Evolutionary conservation across 1,284 basidiomycete genomes (phyloP).

Genomic region (Cryptococcus sp.): DNA sequence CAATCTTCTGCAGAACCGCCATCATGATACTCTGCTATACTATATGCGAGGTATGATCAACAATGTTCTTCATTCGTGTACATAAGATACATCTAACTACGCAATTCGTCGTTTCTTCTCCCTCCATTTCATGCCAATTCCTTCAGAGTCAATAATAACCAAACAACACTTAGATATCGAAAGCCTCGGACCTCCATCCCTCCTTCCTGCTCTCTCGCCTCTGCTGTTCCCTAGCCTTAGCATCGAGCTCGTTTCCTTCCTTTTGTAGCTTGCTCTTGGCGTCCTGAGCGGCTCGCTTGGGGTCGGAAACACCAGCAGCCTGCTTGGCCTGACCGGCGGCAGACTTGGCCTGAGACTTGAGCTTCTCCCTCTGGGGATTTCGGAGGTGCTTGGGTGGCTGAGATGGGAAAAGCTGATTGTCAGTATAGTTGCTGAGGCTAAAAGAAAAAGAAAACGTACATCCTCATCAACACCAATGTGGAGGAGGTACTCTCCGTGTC

Average conservation of each 20-base stretch:
- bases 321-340: slow-evolving; percentile 17
- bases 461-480: slow-evolving; percentile 51
- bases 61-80: too few relatives aligned
- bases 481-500: slow-evolving; percentile 49
- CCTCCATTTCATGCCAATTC: too few relatives aligned
- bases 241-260: slow-evolving; percentile 37
- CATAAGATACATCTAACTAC: too few relatives aligned
- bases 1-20: too few relatives aligned
- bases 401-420: slow-evolving; percentile 44
- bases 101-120: too few relatives aligned
- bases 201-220: slow-evolving; percentile 39
- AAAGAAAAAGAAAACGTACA: slow-evolving; percentile 17
- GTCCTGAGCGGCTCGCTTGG: slow-evolving; percentile 37
- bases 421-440: neutral
- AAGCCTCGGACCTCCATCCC: slow-evolving; percentile 49
- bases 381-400: slow-evolving; percentile 36
- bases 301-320: slow-evolving; percentile 26
- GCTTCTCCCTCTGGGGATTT: slow-evolving; percentile 35
- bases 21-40: too few relatives aligned
- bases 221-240: slow-evolving; percentile 36
- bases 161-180: slow-evolving; percentile 23
- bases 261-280: slow-evolving; percentile 41
- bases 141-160: neutral
- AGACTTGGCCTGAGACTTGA: slow-evolving; percentile 29
- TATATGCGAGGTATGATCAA: too few relatives aligned